Evolutionary conservation across 2,329 filamentous ascomycete genomes (phyloP).

Genomic region (Chaetoscypha palmicola): DNA sequence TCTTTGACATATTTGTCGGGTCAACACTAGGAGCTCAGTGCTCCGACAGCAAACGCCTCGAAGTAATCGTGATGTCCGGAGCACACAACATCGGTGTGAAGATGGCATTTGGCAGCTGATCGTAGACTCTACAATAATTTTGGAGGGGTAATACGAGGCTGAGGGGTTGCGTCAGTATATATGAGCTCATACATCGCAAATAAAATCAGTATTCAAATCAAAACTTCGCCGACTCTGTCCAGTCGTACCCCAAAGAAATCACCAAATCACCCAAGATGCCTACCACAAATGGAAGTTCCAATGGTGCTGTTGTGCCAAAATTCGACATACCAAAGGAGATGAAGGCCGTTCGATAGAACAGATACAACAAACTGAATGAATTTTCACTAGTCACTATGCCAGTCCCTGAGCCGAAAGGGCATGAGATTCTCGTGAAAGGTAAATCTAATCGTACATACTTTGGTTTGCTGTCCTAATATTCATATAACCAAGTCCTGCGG

Average conservation of each 20-base stretch:
- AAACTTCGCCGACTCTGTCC: too few relatives aligned
- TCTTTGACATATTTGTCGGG: not conserved
- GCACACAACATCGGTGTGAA: constrained; percentile 6
- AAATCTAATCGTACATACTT: not conserved
- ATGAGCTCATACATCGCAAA: not conserved
- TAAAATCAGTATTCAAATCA: not conserved
- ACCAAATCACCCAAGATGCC: constrained; percentile 6
- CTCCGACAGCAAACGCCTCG: constrained; percentile 4
- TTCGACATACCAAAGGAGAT: constrained; percentile 14
- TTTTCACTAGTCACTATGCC: constrained; percentile 17
- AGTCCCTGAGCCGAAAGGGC: constrained; percentile 13
- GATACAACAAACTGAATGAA: constrained; percentile 17
- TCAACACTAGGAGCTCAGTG: constrained; percentile 10
- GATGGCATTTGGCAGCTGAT: not conserved
- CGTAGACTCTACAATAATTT: constrained; percentile 1
- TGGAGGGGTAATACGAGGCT: constrained; percentile 3
- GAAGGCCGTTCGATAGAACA: constrained; percentile 18
- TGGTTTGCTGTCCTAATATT: not conserved
- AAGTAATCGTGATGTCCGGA: constrained; percentile 7
- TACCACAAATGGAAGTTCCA: constrained; percentile 7
- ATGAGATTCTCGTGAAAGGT: constrained; percentile 16
- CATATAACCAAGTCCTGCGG: constrained; percentile 13
- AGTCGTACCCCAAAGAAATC: too few relatives aligned
- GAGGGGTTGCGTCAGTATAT: constrained; percentile 2
- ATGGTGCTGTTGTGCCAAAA: constrained; percentile 7